Evolutionary conservation across 225 moss, liverwort and hornwort genomes (phyloP), one percentile per base, ranked within the genome.

Genomic region (Neckera pumila): DNA sequence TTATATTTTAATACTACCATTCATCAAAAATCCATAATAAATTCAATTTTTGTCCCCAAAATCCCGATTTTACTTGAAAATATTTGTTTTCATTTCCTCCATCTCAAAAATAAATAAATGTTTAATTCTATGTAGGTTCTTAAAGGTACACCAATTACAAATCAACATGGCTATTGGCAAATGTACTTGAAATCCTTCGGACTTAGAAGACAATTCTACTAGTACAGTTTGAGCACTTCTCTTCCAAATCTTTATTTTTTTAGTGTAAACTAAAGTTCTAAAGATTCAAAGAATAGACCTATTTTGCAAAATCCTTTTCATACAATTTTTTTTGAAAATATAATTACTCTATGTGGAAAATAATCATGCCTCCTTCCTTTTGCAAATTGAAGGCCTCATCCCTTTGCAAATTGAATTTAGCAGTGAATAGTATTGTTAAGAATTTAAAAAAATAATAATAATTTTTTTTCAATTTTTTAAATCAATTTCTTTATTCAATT

Each of bases 41-140:
- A 54, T 2, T 76, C 0, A 53, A 0, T 14, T 22, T 0, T 22
- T 34, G 9, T n/a, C 0, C 1, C 2, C 1, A 34, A 36, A 31
- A 34, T 12, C 9, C 1, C 36, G 2, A 54, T 53, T 53, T 6
- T 0, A 15, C 15, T 76, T 6, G 8, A 2, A 76, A 76, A 14
- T 53, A 22, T 14, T 34, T 76, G 34, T 36, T 14, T 76, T 33
- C 51, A 76, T 51, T 53, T 53, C 9, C 2, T 34, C 9, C 9
- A 36, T 53, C 3, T 53, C 34, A 9, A 0, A 76, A 34, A 53
- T 14, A 34, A 22, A 22, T 53, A 22, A 36, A 8, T 36, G 1
- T 53, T 53, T 45, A 45, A 45, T 45, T 53, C 0, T 6, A 3
- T 9, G 1, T 53, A 22, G 3, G 5, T 22, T 53, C 3, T 34